Conservation (phyloP, 2,329 filamentous ascomycete species). For the Fusarium hostae region DNA sequence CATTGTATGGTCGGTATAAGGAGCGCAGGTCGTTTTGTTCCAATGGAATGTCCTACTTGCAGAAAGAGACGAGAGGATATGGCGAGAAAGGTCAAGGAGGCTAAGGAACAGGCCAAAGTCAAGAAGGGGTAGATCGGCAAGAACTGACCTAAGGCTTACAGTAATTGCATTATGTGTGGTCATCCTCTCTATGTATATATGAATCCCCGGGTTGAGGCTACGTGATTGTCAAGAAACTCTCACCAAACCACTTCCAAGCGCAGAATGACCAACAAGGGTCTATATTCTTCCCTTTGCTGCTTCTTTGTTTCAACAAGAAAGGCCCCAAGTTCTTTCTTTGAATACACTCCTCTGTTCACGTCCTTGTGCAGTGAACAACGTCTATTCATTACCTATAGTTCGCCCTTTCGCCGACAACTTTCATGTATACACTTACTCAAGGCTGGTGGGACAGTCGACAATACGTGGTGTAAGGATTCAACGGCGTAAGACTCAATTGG, state of each 20-base stretch:
- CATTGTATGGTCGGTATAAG: neutral
- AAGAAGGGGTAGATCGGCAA: neutral
- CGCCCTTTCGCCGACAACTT: no score
- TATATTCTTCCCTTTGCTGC: no score
- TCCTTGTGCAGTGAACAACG: rapidly evolving
- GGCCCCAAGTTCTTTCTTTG: rapidly evolving
- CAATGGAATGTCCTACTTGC: neutral
- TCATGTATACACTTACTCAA: no score
- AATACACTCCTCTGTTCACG: rapidly evolving
- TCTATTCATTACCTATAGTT: rapidly evolving
- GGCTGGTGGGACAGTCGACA: no score
- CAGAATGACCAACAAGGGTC: no score
- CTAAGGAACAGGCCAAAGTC: neutral
- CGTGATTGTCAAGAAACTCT: no score
- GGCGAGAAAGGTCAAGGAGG: neutral
- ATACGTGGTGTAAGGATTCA: no score
- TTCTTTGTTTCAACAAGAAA: neutral
- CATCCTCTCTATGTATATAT: no score
- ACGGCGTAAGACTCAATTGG: no score
- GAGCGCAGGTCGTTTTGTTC: neutral
- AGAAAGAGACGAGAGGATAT: neutral
- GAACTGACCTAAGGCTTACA: no score
- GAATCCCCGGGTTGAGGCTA: no score
- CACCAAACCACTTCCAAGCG: neutral
- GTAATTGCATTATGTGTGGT: no score